Evolutionary conservation across 1,284 basidiomycete species (phyloP).

Genomic region (Coniferiporia sulphurascens): DNA sequence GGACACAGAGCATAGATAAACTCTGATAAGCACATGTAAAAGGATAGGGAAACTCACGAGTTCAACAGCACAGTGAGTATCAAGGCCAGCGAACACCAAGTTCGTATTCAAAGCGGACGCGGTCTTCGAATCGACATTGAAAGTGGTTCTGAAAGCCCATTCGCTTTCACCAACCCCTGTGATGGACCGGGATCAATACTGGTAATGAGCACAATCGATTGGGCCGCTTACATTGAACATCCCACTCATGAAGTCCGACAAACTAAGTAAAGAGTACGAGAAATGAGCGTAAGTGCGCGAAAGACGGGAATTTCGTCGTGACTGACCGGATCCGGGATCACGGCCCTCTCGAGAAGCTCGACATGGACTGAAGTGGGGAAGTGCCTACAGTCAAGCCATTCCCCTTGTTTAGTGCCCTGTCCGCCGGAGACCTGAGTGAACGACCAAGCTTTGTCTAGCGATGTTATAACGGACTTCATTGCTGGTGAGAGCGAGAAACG

Average conservation of each 20-base stretch:
- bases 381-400: conserved; percentile 58
- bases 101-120: conserved; percentile 51
- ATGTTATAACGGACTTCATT: conserved; percentile 15
- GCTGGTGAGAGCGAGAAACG: neutral
- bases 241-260: conserved; percentile 76
- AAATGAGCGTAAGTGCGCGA: neutral
- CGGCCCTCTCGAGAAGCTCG: conserved; percentile 66
- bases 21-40: neutral
- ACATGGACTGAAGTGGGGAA: conserved; percentile 85
- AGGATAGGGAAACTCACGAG: conserved; percentile 45
- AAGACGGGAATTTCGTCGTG: neutral
- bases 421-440: conserved; percentile 67
- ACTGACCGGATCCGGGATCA: conserved; percentile 77
- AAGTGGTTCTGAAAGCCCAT: conserved; percentile 78
- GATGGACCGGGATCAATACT: neutral
- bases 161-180: conserved; percentile 82
- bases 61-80: conserved; percentile 73
- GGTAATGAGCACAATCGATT: conserved; percentile 13
- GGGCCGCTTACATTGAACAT: conserved; percentile 67
- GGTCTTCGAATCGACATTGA: conserved; percentile 48
- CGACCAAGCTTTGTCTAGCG: conserved; percentile 46
- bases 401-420: conserved; percentile 50
- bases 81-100: conserved; percentile 82
- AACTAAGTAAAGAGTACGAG: conserved; percentile 41
- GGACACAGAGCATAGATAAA: neutral